Base-by-base conservation (phyloP, 306 rosid genomes). In the Arachis hypogaea region DNA sequence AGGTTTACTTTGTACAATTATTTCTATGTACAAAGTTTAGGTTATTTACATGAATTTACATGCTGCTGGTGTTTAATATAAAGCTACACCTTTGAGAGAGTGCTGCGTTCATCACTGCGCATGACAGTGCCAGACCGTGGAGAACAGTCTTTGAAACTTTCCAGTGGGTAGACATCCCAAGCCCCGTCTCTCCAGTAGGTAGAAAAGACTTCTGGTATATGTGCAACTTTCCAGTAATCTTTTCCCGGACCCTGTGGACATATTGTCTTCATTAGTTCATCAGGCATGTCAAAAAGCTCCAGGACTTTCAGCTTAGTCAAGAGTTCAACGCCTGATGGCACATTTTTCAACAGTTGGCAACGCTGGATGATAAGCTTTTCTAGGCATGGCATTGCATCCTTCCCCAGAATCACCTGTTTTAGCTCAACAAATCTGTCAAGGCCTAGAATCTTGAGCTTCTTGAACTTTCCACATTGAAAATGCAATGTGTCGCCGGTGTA, bases 171-270 rank as follows among this genome's bases (percentile, higher is more conserved):
- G 33, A 87, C 85, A 72, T 87, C 90, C 96, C 92, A 90, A 18
- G 85, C 92, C 29, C 80, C 92, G 51, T 86, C 90, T 69, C 82
- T 82, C 92, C 90, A 90, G 58, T 80, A 85, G 59, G 89, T 81
- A 49, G 85, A 76, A 69, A 82, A 75, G 46, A 90, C 88, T 63
- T 87, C 86, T 1, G 90, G 89, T 41, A 87, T 77, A 52, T 85
- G 86, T 66, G 77, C 66, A 60, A 90, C 85, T 78, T 82, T 83
- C 81, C 80, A 81, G 67, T 80, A 66, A 49, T 90, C 89, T 63
- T 78, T 71, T 6, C 87, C 92, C 6, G 72, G 74, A 28, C 72
- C 83, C 5, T 69, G 78, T 46, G 86, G 87, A 30, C 65, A 73
- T 55, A 90, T 66, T 61, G 83, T 82, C 81, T n/a, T 60, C 84